phyloP scores from a whole-genome alignment of 768 basidiomycete species.

The Tremella yokohamensis region DNA sequence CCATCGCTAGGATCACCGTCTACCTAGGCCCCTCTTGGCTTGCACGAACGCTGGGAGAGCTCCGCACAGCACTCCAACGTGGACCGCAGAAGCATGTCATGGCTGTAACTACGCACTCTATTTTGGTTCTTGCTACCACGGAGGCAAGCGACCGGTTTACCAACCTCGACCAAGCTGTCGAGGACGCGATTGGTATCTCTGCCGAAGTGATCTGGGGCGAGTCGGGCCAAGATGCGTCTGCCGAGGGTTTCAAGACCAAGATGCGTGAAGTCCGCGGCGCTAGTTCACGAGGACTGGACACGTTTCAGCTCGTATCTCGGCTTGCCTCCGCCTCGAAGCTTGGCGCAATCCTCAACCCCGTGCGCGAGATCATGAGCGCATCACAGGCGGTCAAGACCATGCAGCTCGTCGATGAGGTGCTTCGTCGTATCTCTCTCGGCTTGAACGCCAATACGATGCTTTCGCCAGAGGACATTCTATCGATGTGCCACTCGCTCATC shows the following conservation, averaged over 20 bases:
- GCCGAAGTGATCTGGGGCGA: conserved; percentile 91
- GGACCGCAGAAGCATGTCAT: conserved; percentile 93
- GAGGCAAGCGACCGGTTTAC: conserved; percentile 57
- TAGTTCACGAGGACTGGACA: conserved; percentile 76
- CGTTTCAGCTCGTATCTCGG: conserved; percentile 75
- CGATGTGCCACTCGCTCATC: conserved; percentile 82
- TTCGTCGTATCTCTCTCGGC: conserved; percentile 75
- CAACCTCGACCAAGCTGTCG: conserved; percentile 70
- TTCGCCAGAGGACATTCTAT: conserved; percentile 65
- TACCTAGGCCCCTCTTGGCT: conserved; percentile 72
- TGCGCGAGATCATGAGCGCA: conserved; percentile 78
- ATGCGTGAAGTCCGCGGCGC: conserved; percentile 86
- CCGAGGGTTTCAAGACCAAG: conserved; percentile 90
- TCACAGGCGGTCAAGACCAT: conserved; percentile 76
- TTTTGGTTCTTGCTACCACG: conserved; percentile 75
- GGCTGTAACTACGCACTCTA: conserved; percentile 74
- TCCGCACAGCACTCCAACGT: conserved; percentile 76
- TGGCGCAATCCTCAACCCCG: conserved; percentile 68
- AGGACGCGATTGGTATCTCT: conserved; percentile 73
- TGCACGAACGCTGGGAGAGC: conserved; percentile 67
- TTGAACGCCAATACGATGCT: conserved; percentile 77
- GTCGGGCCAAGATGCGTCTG: conserved; percentile 79
- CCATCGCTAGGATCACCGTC: conserved; percentile 72
- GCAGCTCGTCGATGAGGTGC: conserved; percentile 79
- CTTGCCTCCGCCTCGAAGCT: conserved; percentile 73